These are phyloP conservation scores for Barnettozyma californica DNA, from an alignment of 805 yeast species.

Conservation along the genomic window DNA sequence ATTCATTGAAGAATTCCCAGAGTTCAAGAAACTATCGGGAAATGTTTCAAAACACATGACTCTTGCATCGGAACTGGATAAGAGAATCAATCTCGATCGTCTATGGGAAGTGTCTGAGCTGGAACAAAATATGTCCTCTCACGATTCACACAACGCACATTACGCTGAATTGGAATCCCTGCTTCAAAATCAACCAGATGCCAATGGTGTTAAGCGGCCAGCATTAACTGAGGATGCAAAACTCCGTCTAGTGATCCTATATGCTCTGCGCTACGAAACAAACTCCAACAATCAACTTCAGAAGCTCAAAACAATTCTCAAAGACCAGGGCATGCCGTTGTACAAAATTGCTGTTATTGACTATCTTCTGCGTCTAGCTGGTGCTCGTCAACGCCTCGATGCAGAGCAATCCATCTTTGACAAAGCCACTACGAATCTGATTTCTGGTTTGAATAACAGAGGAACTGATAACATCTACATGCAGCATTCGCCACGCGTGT, in stretches of 20 bases:
- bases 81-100: slow-evolving; percentile 54
- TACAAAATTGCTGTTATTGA: slow-evolving; percentile 26
- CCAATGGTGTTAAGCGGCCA: slow-evolving; percentile 25
- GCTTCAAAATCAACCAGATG: slow-evolving; percentile 32
- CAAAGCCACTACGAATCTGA: slow-evolving; percentile 24
- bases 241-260: slow-evolving; percentile 66
- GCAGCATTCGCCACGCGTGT: slow-evolving; percentile 83
- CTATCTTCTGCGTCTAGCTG: slow-evolving; percentile 40
- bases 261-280: slow-evolving; percentile 64
- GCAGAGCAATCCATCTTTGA: slow-evolving; percentile 28
- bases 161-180: slow-evolving; percentile 49
- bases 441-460: slow-evolving; percentile 32
- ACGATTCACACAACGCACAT: slow-evolving; percentile 52
- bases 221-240: slow-evolving; percentile 50
- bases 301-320: slow-evolving; percentile 34
- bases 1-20: slow-evolving; percentile 90
- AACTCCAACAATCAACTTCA: slow-evolving; percentile 40
- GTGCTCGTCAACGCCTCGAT: slow-evolving; percentile 36
- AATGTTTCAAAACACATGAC: slow-evolving; percentile 92
- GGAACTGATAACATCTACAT: slow-evolving; percentile 70
- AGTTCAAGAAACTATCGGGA: slow-evolving; percentile 79
- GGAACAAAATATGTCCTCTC: slow-evolving; percentile 79
- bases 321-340: slow-evolving; percentile 28
- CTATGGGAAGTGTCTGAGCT: slow-evolving; percentile 86
- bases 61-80: slow-evolving; percentile 80